phyloP scores from a whole-genome alignment of 163 green algal genomes.

The Scenedesmus sp. region DNA sequence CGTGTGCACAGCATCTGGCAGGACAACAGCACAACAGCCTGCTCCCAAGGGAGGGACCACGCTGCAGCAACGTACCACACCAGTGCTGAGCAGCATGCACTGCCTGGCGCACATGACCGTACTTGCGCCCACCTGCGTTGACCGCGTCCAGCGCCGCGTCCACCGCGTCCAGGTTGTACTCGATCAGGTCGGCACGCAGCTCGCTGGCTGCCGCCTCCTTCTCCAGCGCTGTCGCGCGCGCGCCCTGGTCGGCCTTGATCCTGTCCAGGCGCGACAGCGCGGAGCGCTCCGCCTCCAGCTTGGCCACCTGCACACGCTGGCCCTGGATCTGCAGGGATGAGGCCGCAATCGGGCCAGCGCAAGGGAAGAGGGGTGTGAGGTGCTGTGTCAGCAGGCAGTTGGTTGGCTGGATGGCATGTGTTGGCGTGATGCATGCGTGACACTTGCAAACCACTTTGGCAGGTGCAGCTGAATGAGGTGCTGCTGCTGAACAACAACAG shows the following conservation, averaged over 20 bases:
- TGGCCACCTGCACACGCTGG: conserved; percentile 75
- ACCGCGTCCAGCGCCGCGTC: conserved; percentile 91
- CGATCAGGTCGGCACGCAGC: conserved; percentile 74
- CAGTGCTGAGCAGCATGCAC: not conserved
- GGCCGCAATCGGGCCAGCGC: too few species aligned
- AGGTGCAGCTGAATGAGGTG: too few species aligned
- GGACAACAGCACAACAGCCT: too few species aligned
- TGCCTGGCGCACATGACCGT: conserved; percentile 43
- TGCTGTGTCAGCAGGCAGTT: too few species aligned
- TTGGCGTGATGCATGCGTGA: too few species aligned
- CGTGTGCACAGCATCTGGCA: too few species aligned
- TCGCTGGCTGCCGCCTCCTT: conserved; percentile 74
- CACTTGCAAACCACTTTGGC: too few species aligned
- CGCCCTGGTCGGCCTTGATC: conserved; percentile 74
- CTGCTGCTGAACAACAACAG: too few species aligned
- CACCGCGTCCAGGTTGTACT: conserved; percentile 91
- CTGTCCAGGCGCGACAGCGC: conserved; percentile 87
- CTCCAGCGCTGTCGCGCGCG: conserved; percentile 76
- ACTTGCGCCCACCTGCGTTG: conserved; percentile 82
- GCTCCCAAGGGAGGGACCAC: too few species aligned
- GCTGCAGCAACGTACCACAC: too few species aligned
- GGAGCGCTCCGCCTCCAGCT: conserved; percentile 71
- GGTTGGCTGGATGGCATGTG: too few species aligned
- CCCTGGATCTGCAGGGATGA: conserved; percentile 73
- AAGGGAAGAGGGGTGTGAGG: too few species aligned